phyloP scores from a whole-genome alignment of 2,329 filamentous ascomycete species.

The Fusarium kyushuense region DNA sequence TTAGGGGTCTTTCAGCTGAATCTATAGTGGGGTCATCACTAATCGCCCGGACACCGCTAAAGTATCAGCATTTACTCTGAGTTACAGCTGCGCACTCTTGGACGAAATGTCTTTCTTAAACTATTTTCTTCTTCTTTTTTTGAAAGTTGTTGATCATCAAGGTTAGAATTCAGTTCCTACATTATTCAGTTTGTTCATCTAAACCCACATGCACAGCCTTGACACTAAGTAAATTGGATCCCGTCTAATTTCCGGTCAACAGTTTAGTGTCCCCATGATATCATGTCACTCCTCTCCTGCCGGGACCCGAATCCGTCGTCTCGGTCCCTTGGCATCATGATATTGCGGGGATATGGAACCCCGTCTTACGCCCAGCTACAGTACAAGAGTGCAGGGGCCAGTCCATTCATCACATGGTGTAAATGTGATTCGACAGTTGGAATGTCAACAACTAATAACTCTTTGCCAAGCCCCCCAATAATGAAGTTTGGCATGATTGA shows the following conservation, averaged over 20 bases:
- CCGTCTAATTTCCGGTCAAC: conserved; percentile 10
- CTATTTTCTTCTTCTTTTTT: too few relatives aligned
- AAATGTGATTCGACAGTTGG: conserved; percentile 9
- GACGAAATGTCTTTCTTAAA: too few relatives aligned
- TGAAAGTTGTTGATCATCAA: neutral
- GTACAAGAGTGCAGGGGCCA: conserved; percentile 1
- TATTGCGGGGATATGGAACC: conserved; percentile 12
- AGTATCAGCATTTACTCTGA: neutral
- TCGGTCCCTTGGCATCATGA: conserved; percentile 13
- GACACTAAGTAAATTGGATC: neutral
- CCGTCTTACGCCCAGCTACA: conserved; percentile 20
- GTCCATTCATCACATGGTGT: conserved; percentile 1
- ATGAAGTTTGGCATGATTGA: conserved; percentile 21
- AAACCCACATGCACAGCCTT: conserved; percentile 28
- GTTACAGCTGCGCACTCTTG: neutral
- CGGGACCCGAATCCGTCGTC: conserved; percentile 29
- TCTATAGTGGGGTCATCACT: neutral
- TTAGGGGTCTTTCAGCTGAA: neutral
- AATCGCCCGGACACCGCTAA: neutral
- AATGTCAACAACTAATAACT: conserved; percentile 8
- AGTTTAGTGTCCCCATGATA: neutral
- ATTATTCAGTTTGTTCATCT: neutral
- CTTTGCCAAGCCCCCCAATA: conserved; percentile 18
- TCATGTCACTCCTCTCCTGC: conserved; percentile 11
- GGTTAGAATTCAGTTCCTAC: neutral